phyloP scores from a whole-genome alignment of 2,329 filamentous ascomycete genomes.

The Pseudocercospora vitis region DNA sequence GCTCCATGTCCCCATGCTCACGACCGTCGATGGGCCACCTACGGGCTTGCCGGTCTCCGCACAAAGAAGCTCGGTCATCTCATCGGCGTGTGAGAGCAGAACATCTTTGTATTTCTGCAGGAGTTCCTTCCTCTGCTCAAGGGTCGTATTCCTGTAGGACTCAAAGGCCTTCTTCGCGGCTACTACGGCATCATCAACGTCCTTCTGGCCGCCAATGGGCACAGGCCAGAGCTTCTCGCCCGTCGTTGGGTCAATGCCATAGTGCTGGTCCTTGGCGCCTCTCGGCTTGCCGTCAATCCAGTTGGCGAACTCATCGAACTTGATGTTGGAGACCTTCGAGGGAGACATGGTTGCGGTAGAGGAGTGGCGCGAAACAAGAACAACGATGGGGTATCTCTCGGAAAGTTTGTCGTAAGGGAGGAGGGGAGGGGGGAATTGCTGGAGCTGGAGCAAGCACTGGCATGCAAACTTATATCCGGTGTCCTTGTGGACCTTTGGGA shows the following conservation, averaged over 20 bases:
- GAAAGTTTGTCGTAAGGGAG: not conserved
- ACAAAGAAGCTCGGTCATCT: conserved; percentile 39
- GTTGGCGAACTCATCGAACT: conserved; percentile 43
- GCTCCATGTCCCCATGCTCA: not conserved
- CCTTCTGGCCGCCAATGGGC: conserved; percentile 40
- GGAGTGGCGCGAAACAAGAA: not conserved
- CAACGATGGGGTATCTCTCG: not conserved
- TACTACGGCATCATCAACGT: conserved; percentile 42
- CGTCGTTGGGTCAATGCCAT: conserved; percentile 39
- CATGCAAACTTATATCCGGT: conserved; percentile 14
- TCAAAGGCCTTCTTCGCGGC: conserved; percentile 41
- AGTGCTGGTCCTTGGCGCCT: conserved; percentile 34
- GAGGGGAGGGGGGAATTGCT: not conserved
- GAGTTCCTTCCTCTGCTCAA: conserved; percentile 41
- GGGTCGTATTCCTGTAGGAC: conserved; percentile 34
- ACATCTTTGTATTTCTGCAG: conserved; percentile 38
- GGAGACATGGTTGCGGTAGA: conserved; percentile 44
- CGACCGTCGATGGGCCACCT: conserved; percentile 10
- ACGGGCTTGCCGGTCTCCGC: conserved; percentile 44
- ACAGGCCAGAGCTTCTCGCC: conserved; percentile 41
- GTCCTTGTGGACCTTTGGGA: conserved; percentile 11
- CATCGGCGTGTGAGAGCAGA: conserved; percentile 36
- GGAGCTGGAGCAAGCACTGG: not conserved
- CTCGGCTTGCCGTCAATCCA: conserved; percentile 41
- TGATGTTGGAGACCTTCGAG: conserved; percentile 43